Evolutionary conservation across 169 alveolate genomes (phyloP).

Genomic region (Plasmodium malariae): DNA sequence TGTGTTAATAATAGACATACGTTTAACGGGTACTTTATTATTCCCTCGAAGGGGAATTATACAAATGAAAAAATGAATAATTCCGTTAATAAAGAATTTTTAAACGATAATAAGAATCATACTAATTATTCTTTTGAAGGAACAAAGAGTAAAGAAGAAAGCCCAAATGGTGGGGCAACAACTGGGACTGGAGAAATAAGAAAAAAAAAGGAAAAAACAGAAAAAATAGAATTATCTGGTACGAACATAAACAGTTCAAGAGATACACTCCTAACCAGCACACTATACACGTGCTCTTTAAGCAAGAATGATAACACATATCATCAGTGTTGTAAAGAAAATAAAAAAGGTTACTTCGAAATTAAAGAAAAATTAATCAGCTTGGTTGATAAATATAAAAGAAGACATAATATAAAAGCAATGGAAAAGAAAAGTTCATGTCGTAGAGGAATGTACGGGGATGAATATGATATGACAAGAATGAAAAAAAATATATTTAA

Average conservation of each 20-base stretch:
- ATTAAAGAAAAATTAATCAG: not conserved
- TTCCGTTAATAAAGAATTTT: not conserved
- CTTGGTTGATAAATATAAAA: not conserved
- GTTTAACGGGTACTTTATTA: constrained; percentile 38
- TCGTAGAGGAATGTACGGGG: not conserved
- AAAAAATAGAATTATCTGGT: not conserved
- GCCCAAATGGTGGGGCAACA: too few relatives aligned
- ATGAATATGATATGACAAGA: not conserved
- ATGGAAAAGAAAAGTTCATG: not conserved
- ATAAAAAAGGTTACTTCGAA: not conserved
- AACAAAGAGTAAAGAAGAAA: not conserved
- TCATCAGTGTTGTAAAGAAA: not conserved
- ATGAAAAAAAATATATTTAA: constrained; percentile 4
- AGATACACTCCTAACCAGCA: not conserved
- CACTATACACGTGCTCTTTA: too few relatives aligned
- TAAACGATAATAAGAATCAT: not conserved
- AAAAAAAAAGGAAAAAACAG: not conserved
- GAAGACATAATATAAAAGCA: not conserved
- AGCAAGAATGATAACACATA: too few relatives aligned
- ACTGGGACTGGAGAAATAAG: not conserved
- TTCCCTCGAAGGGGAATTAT: constrained; percentile 33
- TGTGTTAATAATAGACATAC: not conserved
- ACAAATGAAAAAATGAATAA: not conserved
- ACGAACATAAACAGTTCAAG: not conserved
- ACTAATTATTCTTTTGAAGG: not conserved